phyloP scores from a whole-genome alignment of 78 protist genomes.

The slime mould (Dictyostelium discoideum) region DNA sequence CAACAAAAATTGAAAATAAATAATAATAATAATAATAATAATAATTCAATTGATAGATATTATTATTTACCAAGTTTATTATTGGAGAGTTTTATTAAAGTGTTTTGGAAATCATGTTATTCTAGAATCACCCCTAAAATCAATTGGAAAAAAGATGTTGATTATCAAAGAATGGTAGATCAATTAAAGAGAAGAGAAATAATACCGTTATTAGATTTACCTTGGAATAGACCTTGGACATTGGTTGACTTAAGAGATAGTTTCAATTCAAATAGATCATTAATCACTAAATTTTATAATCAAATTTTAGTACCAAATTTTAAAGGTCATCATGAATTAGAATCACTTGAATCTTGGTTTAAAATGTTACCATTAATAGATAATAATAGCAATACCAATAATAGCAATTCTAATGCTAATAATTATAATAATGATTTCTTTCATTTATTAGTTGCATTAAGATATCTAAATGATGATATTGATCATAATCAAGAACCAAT shows the following conservation, averaged over 20 bases:
- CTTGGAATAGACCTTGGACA: conserved; percentile 77
- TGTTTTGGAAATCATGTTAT: conserved; percentile 62
- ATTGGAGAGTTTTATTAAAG: conserved; percentile 14
- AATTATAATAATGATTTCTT: neutral
- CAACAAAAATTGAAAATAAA: neutral
- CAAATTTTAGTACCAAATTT: conserved; percentile 44
- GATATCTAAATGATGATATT: conserved; percentile 28
- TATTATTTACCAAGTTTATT: conserved; percentile 53
- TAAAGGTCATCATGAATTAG: conserved; percentile 19
- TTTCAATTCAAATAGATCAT: neutral
- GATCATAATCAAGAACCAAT: conserved; percentile 13
- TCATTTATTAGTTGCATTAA: conserved; percentile 46
- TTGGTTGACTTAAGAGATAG: conserved; percentile 22
- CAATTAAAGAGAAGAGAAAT: conserved; percentile 26
- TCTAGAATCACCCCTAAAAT: neutral
- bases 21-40: neutral
- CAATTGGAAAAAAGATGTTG: conserved; percentile 47
- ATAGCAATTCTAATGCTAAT: too few species aligned
- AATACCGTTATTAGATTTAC: conserved; percentile 54
- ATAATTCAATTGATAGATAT: neutral
- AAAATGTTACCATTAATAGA: neutral
- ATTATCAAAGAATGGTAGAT: conserved; percentile 61
- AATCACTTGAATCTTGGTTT: conserved; percentile 45
- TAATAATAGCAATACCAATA: neutral
- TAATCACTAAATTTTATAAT: conserved; percentile 33